phyloP scores from a whole-genome alignment of 1,284 basidiomycete species.

The Bondarzewia mesenterica region DNA sequence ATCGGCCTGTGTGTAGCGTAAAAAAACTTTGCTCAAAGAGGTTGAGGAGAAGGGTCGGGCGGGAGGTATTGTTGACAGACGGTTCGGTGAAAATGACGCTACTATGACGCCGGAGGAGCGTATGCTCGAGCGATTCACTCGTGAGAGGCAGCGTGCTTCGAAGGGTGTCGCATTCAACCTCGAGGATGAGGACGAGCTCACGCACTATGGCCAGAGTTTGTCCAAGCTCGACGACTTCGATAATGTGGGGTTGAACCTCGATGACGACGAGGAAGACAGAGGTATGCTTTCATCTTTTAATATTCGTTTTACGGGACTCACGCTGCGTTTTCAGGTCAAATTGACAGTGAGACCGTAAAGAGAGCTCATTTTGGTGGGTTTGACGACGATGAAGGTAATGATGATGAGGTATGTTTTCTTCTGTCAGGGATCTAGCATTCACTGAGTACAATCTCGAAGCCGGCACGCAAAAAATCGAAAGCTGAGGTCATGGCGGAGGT shows the following conservation, averaged over 20 bases:
- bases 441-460: constrained; percentile 33
- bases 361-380: constrained; percentile 85
- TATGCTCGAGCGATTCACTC: constrained; percentile 95
- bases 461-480: constrained; percentile 81
- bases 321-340: constrained; percentile 40
- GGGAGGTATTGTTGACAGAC: constrained; percentile 87
- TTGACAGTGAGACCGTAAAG: constrained; percentile 59
- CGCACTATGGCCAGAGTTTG: constrained; percentile 87
- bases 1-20: constrained; percentile 43
- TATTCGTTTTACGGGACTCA: not conserved
- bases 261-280: constrained; percentile 55
- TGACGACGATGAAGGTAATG: constrained; percentile 55
- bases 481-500: constrained; percentile 98
- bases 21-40: constrained; percentile 85
- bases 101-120: constrained; percentile 90
- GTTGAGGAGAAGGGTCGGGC: constrained; percentile 70
- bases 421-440: not conserved
- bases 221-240: constrained; percentile 86
- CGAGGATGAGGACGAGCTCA: constrained; percentile 85
- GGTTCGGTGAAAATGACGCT: constrained; percentile 94
- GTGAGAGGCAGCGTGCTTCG: constrained; percentile 74
- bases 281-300: constrained; percentile 17
- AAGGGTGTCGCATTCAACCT: constrained; percentile 86
- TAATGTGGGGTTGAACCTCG: constrained; percentile 63
- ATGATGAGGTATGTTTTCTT: constrained; percentile 27